Conservation (phyloP, 176 grass and related monocot species). For the Tillandsia fasciculata region DNA sequence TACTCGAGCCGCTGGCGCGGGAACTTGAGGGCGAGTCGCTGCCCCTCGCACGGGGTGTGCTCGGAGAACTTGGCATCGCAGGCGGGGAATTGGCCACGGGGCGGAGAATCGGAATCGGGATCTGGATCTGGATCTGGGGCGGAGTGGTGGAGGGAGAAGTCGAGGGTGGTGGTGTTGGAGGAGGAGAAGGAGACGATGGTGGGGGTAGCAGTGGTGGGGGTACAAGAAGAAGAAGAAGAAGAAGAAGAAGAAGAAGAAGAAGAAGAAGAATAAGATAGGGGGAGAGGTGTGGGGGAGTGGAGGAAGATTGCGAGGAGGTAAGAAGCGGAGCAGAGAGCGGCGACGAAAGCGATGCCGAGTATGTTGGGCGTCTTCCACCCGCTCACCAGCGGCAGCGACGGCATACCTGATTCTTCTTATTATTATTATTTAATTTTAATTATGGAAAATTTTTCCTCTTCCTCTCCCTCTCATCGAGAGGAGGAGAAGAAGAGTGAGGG, state of each 20-base stretch:
- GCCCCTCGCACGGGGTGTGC: constrained; percentile 31
- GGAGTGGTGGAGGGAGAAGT: constrained; percentile 29
- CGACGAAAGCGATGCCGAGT: constrained; percentile 7
- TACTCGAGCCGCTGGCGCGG: constrained; percentile 12
- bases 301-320: constrained; percentile 18
- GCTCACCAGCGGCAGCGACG: no score
- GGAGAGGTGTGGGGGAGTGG: neutral
- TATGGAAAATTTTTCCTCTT: no score
- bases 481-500: no score
- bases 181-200: neutral
- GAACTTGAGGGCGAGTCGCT: constrained; percentile 9
- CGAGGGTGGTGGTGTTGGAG: constrained; percentile 15
- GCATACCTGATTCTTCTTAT: no score
- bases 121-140: neutral
- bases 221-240: neutral
- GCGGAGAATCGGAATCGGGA: neutral
- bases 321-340: constrained; percentile 6
- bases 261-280: neutral
- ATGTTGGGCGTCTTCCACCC: neutral
- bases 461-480: no score
- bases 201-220: neutral
- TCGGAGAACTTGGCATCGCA: constrained; percentile 15
- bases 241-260: neutral
- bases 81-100: neutral
- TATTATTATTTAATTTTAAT: no score